Evolutionary conservation across 352 stramenopile genomes (phyloP).

Genomic region (Phytophthora palmivora): DNA sequence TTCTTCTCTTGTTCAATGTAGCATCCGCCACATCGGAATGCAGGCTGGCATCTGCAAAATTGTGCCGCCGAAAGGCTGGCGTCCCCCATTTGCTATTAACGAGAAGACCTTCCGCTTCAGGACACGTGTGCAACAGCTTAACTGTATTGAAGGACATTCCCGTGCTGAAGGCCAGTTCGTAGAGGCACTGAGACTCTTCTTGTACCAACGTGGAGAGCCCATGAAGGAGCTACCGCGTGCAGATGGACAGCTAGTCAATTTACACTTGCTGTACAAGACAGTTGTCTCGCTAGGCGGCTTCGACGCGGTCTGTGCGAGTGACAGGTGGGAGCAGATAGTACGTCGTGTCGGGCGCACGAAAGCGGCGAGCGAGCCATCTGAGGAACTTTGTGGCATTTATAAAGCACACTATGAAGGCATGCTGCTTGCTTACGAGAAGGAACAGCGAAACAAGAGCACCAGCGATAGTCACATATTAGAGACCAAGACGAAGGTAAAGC

Average conservation of each 20-base stretch:
- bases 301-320: constrained; percentile 41
- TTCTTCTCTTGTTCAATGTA: constrained; percentile 28
- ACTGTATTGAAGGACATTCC: constrained; percentile 89
- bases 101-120: constrained; percentile 91
- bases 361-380: constrained; percentile 50
- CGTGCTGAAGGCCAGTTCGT: constrained; percentile 85
- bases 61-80: constrained; percentile 95
- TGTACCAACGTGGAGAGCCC: constrained; percentile 76
- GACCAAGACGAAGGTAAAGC: constrained; percentile 21
- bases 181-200: constrained; percentile 80
- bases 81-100: constrained; percentile 89
- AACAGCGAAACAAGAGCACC: constrained; percentile 29
- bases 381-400: constrained; percentile 57
- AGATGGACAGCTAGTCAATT: constrained; percentile 77
- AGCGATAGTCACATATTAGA: constrained; percentile 10
- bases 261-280: constrained; percentile 73
- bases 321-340: constrained; percentile 65
- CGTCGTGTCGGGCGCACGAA: constrained; percentile 66
- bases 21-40: constrained; percentile 91
- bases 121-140: constrained; percentile 96
- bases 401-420: constrained; percentile 59
- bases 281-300: constrained; percentile 66
- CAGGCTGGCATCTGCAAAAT: constrained; percentile 99
- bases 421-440: constrained; percentile 63
- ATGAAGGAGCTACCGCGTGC: constrained; percentile 82